Conservation (phyloP, 148 eudicot genomes). For the Camellia japonica region DNA sequence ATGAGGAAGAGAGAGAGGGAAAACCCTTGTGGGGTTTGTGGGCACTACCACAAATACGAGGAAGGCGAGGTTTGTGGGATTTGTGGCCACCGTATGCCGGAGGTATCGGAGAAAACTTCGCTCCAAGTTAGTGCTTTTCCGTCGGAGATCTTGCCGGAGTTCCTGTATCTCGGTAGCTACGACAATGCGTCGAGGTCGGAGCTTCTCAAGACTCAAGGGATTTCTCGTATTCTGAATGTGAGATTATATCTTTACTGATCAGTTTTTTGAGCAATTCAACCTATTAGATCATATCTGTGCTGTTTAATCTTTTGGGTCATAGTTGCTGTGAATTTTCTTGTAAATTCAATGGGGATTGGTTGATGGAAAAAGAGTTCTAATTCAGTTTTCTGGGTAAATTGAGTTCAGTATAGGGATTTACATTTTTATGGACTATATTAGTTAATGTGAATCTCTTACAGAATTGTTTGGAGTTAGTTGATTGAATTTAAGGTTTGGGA, state of each 20-base stretch:
- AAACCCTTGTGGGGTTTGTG: slow-evolving; percentile 81
- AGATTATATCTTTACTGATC: neutral
- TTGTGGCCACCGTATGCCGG: slow-evolving; percentile 83
- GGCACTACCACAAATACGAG: slow-evolving; percentile 95
- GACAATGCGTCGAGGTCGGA: slow-evolving; percentile 90
- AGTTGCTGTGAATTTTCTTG: neutral
- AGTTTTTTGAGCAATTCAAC: neutral
- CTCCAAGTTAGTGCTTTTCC: slow-evolving; percentile 75
- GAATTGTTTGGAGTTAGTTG: too few relatives aligned
- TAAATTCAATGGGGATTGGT: too few relatives aligned
- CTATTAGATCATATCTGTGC: neutral
- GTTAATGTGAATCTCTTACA: too few relatives aligned
- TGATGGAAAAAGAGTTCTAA: too few relatives aligned
- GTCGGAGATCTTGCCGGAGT: slow-evolving; percentile 84
- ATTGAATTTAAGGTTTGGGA: too few relatives aligned
- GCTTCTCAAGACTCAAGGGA: slow-evolving; percentile 78
- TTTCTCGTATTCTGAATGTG: slow-evolving; percentile 87
- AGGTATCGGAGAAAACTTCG: slow-evolving; percentile 30
- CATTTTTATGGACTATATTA: too few relatives aligned
- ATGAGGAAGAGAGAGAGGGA: slow-evolving; percentile 98
- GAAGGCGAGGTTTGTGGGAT: slow-evolving; percentile 92
- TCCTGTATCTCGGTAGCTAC: slow-evolving; percentile 78
- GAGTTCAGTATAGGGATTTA: too few relatives aligned
- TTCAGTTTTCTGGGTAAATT: too few relatives aligned
- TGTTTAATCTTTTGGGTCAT: neutral